These are phyloP conservation scores for Hypoxylon sp. DNA, from an alignment of 2,329 filamentous ascomycete species.

Conservation along the genomic window DNA sequence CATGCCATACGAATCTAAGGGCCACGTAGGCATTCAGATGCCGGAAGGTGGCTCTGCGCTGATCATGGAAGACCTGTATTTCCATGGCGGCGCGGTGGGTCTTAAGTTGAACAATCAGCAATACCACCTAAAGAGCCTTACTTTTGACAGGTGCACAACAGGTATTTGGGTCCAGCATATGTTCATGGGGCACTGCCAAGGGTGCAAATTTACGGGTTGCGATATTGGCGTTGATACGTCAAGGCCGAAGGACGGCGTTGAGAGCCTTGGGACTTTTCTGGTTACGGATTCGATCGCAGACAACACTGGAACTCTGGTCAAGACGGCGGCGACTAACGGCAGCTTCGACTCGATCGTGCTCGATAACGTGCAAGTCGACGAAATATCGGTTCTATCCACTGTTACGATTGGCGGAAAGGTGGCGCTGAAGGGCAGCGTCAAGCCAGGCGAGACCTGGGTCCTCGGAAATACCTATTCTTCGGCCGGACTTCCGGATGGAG, in stretches of 20 bases:
- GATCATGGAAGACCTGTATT: slow-evolving; percentile 44
- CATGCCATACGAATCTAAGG: slow-evolving; percentile 54
- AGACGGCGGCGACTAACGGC: slow-evolving; percentile 52
- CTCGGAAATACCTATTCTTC: slow-evolving; percentile 26
- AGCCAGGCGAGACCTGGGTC: slow-evolving; percentile 30
- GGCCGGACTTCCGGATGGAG: background rate
- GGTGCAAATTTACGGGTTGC: slow-evolving; percentile 33
- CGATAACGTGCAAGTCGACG: slow-evolving; percentile 57
- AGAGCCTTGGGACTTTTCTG: slow-evolving; percentile 31
- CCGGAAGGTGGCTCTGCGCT: slow-evolving; percentile 41
- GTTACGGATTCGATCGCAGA: slow-evolving; percentile 33
- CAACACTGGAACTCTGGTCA: slow-evolving; percentile 48
- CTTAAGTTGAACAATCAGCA: slow-evolving; percentile 43
- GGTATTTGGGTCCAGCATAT: slow-evolving; percentile 57
- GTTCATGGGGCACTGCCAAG: slow-evolving; percentile 40
- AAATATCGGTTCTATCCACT: slow-evolving; percentile 57
- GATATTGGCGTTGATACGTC: slow-evolving; percentile 38
- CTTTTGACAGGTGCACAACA: slow-evolving; percentile 45
- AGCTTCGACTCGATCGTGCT: slow-evolving; percentile 53
- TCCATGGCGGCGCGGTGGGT: slow-evolving; percentile 43
- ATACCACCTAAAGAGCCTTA: slow-evolving; percentile 46
- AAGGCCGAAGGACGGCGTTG: slow-evolving; percentile 24
- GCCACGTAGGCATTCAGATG: slow-evolving; percentile 55
- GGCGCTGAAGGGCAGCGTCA: slow-evolving; percentile 28
- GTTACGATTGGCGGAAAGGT: slow-evolving; percentile 59